phyloP scores from a whole-genome alignment of 148 eudicot species.

The Cornus controversa region DNA sequence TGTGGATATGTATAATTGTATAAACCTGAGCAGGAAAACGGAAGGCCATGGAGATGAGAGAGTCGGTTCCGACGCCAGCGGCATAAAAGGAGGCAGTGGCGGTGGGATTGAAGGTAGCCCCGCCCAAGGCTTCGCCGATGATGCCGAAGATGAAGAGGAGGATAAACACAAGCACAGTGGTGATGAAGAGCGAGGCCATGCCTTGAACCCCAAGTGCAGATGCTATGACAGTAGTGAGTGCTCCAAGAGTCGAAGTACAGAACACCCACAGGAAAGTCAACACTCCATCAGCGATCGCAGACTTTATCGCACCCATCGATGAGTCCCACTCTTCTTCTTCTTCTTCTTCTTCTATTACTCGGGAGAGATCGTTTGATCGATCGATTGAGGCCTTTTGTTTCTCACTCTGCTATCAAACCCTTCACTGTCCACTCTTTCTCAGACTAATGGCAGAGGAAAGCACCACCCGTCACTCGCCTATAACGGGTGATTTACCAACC shows the following conservation, averaged over 20 bases:
- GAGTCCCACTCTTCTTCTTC: background rate
- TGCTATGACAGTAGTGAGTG: conserved; percentile 32
- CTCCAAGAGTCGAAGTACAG: conserved; percentile 53
- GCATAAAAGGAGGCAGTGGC: conserved; percentile 42
- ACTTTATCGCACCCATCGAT: conserved; percentile 33
- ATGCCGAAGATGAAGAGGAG: conserved; percentile 27
- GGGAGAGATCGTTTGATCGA: too few species aligned
- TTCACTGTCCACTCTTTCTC: too few species aligned
- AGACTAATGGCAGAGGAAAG: too few species aligned
- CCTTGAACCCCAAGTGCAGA: conserved; percentile 37
- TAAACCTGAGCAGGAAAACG: conserved; percentile 53
- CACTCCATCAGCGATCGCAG: conserved; percentile 51
- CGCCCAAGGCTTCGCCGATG: conserved; percentile 36
- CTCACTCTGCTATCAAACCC: too few species aligned
- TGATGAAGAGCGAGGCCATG: conserved; percentile 29
- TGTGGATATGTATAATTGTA: too few species aligned
- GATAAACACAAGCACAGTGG: conserved; percentile 30
- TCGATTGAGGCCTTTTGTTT: too few species aligned
- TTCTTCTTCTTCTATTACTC: too few species aligned
- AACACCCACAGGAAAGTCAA: conserved; percentile 71
- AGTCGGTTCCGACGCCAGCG: conserved; percentile 32
- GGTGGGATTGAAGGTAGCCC: conserved; percentile 47
- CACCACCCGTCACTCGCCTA: too few species aligned
- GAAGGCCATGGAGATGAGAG: conserved; percentile 37
- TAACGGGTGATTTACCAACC: too few species aligned